Base-by-base conservation (phyloP, 768 basidiomycete genomes). In the Kwoniella bestiolae region DNA sequence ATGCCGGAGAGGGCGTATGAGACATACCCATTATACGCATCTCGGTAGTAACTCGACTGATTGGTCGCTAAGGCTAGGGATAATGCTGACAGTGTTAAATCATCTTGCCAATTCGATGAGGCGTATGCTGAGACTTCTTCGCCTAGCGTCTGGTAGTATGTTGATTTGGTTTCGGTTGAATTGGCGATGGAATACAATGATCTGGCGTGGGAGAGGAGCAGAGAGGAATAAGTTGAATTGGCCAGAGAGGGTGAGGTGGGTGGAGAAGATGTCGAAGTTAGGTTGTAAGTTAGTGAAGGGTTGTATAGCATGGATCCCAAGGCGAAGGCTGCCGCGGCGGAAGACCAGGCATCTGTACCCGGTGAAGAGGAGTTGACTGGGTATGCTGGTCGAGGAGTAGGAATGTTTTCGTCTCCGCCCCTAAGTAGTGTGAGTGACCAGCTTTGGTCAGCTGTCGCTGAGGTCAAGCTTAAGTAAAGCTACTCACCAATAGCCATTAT, bases 341-440 rank as follows among this genome's bases (percentile, higher is more conserved):
- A 86, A 0, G 94, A 91, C 11, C 91, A 91, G 18, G 87, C 92
- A 71, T 97, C 94, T 0, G 94, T 96, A 50, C 94, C 94, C 0
- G 94, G 92, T 57, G 78, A 82, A 0, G 89, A 88, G 61, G 84
- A 81, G 70, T 94, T 93, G 70, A 96, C 87, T 70, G 88, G 87
- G 82, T 86, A 94, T 1, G 90, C 87, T 1, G 89, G 86, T 38
- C 94, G 87, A 25, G 88, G 86, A 16, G 80, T 81, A 11, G 92
- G 92, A 55, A 96, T 91, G 63, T 83, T 84, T 51, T 83, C 84
- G 72, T 96, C 94, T 3, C 79, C 77, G 18, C 78, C 75, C 71
- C 70, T 76, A 35, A 38, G 46, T 14, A 44, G 12, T 29, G 32
- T 12, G 18, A 4, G 59, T 21, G 34, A 35, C 5, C 12, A 5